Evolutionary conservation across 129 eudicot species (phyloP).

Genomic region (Silybum marianum): DNA sequence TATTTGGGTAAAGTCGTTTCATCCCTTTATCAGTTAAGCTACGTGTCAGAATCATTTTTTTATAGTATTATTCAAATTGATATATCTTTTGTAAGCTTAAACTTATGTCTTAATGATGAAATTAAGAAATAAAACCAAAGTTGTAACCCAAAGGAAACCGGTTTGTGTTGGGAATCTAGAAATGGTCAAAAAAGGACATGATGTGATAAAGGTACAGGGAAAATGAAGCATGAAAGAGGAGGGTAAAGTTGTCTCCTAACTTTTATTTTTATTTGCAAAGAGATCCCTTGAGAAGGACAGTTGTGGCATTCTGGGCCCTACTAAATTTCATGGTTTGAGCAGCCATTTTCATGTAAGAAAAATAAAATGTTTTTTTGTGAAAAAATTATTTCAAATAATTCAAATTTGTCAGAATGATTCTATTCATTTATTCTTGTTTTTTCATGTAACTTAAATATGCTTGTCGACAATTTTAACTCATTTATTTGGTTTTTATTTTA

Average conservation of each 20-base stretch:
- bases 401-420: slow-evolving; percentile 27
- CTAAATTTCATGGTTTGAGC: slow-evolving; percentile 27
- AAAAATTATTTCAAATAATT: slow-evolving; percentile 19
- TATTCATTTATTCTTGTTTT: slow-evolving; percentile 28
- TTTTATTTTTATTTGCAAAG: slow-evolving; percentile 14
- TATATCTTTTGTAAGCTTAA: too few species aligned
- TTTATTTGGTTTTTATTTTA: neutral
- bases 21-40: too few species aligned
- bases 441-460: slow-evolving; percentile 15
- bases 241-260: slow-evolving; percentile 27
- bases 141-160: neutral
- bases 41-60: too few species aligned
- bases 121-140: neutral
- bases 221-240: slow-evolving; percentile 24
- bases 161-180: neutral
- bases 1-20: too few species aligned
- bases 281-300: slow-evolving; percentile 23
- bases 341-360: slow-evolving; percentile 33
- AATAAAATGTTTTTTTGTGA: slow-evolving; percentile 13
- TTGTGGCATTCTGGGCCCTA: slow-evolving; percentile 23
- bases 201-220: slow-evolving; percentile 16
- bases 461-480: neutral
- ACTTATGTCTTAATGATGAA: neutral
- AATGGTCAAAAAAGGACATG: slow-evolving; percentile 29
- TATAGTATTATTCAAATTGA: too few species aligned